These are phyloP conservation scores for Jackrogersella minutella DNA, from an alignment of 495 filamentous ascomycete genomes.

Conservation along the genomic window DNA sequence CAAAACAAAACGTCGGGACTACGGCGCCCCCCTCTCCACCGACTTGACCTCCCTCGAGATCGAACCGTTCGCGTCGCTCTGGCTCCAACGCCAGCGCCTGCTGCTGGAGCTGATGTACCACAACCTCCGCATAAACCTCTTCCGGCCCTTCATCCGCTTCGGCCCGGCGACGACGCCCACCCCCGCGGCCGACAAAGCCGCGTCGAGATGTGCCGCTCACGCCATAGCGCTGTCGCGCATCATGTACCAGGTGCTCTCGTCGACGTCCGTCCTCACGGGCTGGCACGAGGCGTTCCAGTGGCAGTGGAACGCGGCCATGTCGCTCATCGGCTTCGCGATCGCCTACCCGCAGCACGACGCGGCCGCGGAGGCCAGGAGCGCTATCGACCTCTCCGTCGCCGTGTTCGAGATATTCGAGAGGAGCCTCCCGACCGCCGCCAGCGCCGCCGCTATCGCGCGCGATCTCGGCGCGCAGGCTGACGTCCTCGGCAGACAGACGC, in stretches of 20 bases:
- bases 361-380: conserved; percentile 45
- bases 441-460: conserved; percentile 52
- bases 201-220: conserved; percentile 54
- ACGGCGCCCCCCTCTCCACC: conserved; percentile 54
- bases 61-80: conserved; percentile 49
- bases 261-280: conserved; percentile 55
- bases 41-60: conserved; percentile 49
- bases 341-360: conserved; percentile 48
- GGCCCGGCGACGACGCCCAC: conserved; percentile 2
- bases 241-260: conserved; percentile 57
- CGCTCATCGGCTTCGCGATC: conserved; percentile 59
- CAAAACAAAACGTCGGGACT: conserved; percentile 48
- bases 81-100: conserved; percentile 59
- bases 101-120: conserved; percentile 63
- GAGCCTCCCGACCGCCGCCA: conserved; percentile 54
- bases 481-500: conserved; percentile 6
- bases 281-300: conserved; percentile 62
- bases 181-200: conserved; percentile 41
- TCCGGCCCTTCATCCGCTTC: conserved; percentile 60
- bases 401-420: conserved; percentile 58
- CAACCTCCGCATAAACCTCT: conserved; percentile 53
- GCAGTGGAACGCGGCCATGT: conserved; percentile 62
- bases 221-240: conserved; percentile 60
- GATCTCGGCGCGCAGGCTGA: conserved; percentile 34
- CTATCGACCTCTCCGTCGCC: conserved; percentile 50